These are phyloP conservation scores for Pulveroboletus sp. DNA, from an alignment of 768 basidiomycete species.

Conservation along the genomic window DNA sequence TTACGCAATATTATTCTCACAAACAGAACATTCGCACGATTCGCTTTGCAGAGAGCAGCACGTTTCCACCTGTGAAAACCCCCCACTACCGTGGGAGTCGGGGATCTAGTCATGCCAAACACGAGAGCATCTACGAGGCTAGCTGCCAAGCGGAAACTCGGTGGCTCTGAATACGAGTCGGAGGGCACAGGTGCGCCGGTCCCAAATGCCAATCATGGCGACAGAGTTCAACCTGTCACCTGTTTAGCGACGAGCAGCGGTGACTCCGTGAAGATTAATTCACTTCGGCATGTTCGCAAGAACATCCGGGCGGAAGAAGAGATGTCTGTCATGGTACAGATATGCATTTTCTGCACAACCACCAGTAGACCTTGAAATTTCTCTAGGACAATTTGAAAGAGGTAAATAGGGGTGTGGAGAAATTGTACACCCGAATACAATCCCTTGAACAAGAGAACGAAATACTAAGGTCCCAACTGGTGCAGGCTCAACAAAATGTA, in stretches of 20 bases:
- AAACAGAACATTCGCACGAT: too few species aligned
- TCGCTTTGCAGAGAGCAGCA: too few species aligned
- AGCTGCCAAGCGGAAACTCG: background rate
- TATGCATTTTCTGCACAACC: background rate
- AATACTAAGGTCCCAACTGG: conserved; percentile 4
- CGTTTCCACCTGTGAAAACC: too few species aligned
- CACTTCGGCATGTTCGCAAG: background rate
- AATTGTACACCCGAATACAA: conserved; percentile 6
- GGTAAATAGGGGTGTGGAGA: conserved; percentile 7
- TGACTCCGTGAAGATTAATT: background rate
- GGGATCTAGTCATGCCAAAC: conserved; percentile 10
- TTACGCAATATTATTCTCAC: too few species aligned
- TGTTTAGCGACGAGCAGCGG: conserved; percentile 4
- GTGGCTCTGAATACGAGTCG: too few species aligned
- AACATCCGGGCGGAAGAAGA: background rate
- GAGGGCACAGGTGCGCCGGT: background rate
- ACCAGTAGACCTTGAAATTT: background rate
- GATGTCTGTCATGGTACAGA: conserved; percentile 9
- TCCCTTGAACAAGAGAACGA: conserved; percentile 9
- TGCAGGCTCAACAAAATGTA: background rate
- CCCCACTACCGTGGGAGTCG: too few species aligned
- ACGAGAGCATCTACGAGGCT: conserved; percentile 8
- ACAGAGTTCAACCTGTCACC: background rate
- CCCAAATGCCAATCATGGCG: too few species aligned
- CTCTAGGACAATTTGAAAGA: conserved; percentile 9